Evolutionary conservation across 306 rosid genomes (phyloP), one percentile per base, ranked within the genome.

Genomic region (Vigna hirtella): DNA sequence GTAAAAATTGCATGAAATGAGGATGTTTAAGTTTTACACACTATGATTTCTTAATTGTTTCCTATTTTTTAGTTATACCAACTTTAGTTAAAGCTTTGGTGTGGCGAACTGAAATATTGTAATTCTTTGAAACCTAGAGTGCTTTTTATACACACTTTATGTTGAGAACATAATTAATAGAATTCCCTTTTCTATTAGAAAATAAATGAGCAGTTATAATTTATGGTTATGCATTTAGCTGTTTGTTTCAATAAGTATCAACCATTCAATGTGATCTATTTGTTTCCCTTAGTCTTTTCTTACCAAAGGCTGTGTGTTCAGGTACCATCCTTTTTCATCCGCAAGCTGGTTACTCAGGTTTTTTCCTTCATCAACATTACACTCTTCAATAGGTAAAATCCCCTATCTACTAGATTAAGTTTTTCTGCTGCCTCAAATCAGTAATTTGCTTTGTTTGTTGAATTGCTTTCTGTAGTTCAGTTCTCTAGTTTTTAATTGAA

Each of bases 261-360:
- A 66, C 13, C 51, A 28, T 72, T 56, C 43, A 0, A 13, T 79
- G 22, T 59, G 56, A 59, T 74, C 26, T 66, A 42, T 67, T 65
- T 69, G 40, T 43, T 16, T 12, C 4, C 2, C 51, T 18, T 64
- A 74, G 18, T 70, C 78, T 62, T 62, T 62, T 16, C 70, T 86
- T 81, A 84, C 58, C 73, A 34, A 68, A 78, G 63, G 9, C 32
- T 14, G 13, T 22, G 30, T 59, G 14, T 64, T 55, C 90, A 93
- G 98, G 98, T 93, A 49, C 98, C 96, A 32, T 93, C 93, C 49
- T 93, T 93, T 87, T 91, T 93, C 83, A 91, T 93, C 57, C 98
- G 94, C 56, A 93, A 93, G 83, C 83, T 93, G 74, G 82, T 89
- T 74, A 72, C 52, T n/a, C 77, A 72, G 65, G 66, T 72, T 55